These are phyloP conservation scores for Candida glaebosa DNA, from an alignment of 805 yeast genomes.

Conservation along the genomic window DNA sequence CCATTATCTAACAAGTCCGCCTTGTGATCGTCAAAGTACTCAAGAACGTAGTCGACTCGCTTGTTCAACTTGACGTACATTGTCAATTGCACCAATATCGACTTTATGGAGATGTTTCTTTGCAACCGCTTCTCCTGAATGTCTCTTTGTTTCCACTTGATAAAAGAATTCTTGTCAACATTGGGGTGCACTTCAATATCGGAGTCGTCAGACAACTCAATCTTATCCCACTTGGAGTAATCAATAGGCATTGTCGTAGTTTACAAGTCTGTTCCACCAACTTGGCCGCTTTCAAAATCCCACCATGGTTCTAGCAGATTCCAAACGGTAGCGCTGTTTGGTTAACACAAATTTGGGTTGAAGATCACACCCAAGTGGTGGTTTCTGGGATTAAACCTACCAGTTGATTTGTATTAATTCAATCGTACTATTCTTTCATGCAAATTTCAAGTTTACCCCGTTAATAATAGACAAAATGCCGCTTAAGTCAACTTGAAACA, in stretches of 20 bases:
- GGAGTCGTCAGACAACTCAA: slow-evolving; percentile 94
- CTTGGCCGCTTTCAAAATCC: too few species aligned
- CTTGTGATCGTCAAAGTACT: slow-evolving; percentile 31
- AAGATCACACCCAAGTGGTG: too few species aligned
- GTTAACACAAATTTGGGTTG: too few species aligned
- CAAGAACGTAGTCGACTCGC: slow-evolving; percentile 65
- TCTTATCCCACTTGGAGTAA: slow-evolving; percentile 96
- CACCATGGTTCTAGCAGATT: slow-evolving; percentile 1
- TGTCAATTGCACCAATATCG: slow-evolving; percentile 69
- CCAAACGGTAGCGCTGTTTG: background rate
- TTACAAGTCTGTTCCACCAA: too few species aligned
- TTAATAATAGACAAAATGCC: too few species aligned
- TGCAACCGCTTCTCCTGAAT: slow-evolving; percentile 90
- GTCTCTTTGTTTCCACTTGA: slow-evolving; percentile 95
- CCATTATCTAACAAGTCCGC: slow-evolving; percentile 29
- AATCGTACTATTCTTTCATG: too few species aligned
- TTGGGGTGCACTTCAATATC: slow-evolving; percentile 98
- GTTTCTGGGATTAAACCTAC: too few species aligned
- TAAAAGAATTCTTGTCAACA: slow-evolving; percentile 89
- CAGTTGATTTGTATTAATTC: too few species aligned
- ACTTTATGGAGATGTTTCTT: slow-evolving; percentile 72
- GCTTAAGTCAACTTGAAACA: too few species aligned
- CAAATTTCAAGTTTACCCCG: too few species aligned
- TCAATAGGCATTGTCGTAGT: slow-evolving; percentile 84
- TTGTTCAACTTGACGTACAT: slow-evolving; percentile 75